These are phyloP conservation scores for Pseudocercospora cruenta DNA, from an alignment of 2,329 filamentous ascomycete species.

Conservation along the genomic window DNA sequence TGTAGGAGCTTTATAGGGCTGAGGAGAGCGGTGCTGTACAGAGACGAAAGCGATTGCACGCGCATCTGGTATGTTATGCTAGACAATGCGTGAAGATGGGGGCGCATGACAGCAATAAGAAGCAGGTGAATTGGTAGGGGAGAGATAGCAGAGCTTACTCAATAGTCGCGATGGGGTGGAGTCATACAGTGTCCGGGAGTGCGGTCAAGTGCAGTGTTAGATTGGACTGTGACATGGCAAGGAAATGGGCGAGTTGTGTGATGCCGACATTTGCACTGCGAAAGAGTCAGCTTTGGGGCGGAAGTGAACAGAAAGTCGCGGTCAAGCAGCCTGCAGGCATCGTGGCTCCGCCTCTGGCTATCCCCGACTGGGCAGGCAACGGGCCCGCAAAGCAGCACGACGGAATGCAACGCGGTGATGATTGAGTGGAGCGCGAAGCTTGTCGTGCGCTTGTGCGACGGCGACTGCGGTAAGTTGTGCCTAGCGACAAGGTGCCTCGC, in stretches of 20 bases:
- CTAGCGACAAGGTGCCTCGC: too few species aligned
- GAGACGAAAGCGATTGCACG: slow-evolving; percentile 8
- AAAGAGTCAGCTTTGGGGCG: slow-evolving; percentile 1
- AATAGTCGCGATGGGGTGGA: slow-evolving; percentile 12
- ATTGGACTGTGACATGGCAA: slow-evolving; percentile 12
- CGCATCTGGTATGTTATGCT: slow-evolving; percentile 5
- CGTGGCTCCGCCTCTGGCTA: not conserved
- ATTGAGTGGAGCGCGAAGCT: too few species aligned
- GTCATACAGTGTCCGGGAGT: slow-evolving; percentile 9
- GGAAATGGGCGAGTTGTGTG: not conserved
- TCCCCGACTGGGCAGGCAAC: not conserved
- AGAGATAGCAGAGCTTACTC: slow-evolving; percentile 14
- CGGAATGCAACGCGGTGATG: not conserved
- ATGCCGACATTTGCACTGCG: slow-evolving; percentile 19
- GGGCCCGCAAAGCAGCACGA: not conserved
- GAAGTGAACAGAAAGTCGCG: slow-evolving; percentile 12
- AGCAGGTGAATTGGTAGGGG: slow-evolving; percentile 2
- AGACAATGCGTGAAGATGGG: not conserved
- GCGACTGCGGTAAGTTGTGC: too few species aligned
- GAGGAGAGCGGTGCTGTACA: not conserved
- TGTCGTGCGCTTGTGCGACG: too few species aligned
- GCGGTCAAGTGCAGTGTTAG: slow-evolving; percentile 18
- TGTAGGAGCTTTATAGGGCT: slow-evolving; percentile 7
- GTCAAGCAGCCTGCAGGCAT: slow-evolving; percentile 17
- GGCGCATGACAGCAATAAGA: slow-evolving; percentile 13